Percentiles rank a stretch among this genome's conserved stretches.
phyloP scores from a whole-genome alignment of 345 rosid species.

The Gossypium herbaceum region DNA sequence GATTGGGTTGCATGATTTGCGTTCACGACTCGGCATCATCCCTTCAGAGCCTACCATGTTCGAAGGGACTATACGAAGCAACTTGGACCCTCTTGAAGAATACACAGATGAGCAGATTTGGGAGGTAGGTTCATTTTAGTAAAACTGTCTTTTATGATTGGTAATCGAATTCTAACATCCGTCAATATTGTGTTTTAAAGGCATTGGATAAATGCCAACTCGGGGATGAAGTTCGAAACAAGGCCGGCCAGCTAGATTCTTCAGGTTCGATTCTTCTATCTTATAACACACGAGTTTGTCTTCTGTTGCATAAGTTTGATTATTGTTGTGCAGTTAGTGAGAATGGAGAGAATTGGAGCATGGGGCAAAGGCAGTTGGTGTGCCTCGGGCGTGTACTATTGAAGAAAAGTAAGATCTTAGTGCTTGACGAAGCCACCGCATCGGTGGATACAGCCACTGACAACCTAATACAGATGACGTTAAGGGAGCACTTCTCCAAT shows the following conservation, averaged over 20 bases:
- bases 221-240: neutral
- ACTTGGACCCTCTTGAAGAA: neutral
- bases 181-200: neutral
- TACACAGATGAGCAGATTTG: neutral
- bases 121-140: neutral
- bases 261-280: neutral
- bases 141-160: neutral
- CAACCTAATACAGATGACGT: neutral
- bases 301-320: no score
- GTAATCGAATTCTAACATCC: neutral
- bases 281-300: no score
- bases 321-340: neutral
- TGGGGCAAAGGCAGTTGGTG: neutral
- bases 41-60: neutral
- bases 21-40: neutral
- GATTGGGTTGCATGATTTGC: neutral
- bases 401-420: neutral
- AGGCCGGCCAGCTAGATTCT: neutral
- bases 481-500: no score
- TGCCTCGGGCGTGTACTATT: neutral
- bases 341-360: neutral
- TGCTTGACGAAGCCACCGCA: neutral
- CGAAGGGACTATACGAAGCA: neutral
- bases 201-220: neutral
- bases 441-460: neutral